These are phyloP conservation scores for Alternaria infectoria DNA, from an alignment of 2,329 filamentous ascomycete genomes.

Conservation along the genomic window DNA sequence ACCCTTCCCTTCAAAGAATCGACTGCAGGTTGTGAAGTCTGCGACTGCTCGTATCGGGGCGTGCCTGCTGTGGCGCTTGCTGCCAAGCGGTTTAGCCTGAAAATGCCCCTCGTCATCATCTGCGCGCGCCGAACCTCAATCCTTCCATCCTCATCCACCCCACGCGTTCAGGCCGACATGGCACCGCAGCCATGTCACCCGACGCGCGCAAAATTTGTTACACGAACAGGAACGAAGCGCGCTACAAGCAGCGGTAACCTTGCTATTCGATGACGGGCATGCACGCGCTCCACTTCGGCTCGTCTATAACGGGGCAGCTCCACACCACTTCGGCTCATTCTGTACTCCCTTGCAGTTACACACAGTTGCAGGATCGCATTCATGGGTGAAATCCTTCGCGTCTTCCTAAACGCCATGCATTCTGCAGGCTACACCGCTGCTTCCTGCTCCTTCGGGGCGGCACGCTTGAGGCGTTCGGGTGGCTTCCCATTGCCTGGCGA, in stretches of 20 bases:
- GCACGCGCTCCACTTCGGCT: not conserved
- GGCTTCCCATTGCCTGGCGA: not conserved
- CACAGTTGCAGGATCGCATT: not conserved
- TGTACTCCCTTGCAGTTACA: not conserved
- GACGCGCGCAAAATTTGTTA: not conserved
- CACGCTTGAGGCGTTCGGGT: not conserved
- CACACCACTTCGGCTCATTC: not conserved
- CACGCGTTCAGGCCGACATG: constrained; percentile 10
- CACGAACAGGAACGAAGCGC: not conserved
- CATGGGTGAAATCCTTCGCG: not conserved
- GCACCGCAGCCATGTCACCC: constrained; percentile 1
- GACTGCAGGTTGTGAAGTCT: not conserved
- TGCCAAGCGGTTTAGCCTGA: constrained; percentile 1
- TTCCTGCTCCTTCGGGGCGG: not conserved
- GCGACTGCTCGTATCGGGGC: not conserved
- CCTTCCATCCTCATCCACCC: not conserved
- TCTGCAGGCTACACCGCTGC: not conserved
- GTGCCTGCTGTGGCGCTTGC: not conserved
- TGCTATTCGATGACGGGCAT: not conserved
- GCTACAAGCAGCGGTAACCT: not conserved
- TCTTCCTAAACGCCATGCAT: not conserved
- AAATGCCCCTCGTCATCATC: not conserved
- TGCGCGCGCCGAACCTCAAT: not conserved
- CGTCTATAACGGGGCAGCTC: not conserved
- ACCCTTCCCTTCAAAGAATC: not conserved